These are phyloP conservation scores for Cyclostephanos invisitatus DNA, from an alignment of 108 stramenopile species.

Conservation along the genomic window DNA sequence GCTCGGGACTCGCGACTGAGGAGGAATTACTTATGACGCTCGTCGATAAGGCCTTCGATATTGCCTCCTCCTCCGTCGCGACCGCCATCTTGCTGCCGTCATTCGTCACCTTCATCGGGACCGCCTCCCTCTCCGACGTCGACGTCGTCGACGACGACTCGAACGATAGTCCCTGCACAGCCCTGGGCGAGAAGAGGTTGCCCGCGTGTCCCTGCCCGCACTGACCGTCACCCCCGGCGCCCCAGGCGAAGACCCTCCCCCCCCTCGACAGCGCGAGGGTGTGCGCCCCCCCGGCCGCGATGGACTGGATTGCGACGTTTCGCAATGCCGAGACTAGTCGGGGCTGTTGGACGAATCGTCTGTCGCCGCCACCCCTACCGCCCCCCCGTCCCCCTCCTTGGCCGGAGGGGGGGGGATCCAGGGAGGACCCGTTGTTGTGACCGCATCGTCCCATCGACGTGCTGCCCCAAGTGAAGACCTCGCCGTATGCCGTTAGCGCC, in stretches of 20 bases:
- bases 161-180: slow-evolving; percentile 16
- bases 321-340: slow-evolving; percentile 65
- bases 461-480: slow-evolving; percentile 81
- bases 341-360: slow-evolving; percentile 51
- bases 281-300: slow-evolving; percentile 93
- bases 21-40: slow-evolving; percentile 6
- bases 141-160: slow-evolving; percentile 23
- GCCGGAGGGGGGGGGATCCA: slow-evolving; percentile 11
- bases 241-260: slow-evolving; percentile 91
- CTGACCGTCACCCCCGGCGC: slow-evolving; percentile 92
- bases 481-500: slow-evolving; percentile 64
- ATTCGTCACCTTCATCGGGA: background rate
- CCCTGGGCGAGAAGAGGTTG: slow-evolving; percentile 46
- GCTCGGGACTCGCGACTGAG: slow-evolving; percentile 10
- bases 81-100: slow-evolving; percentile 17
- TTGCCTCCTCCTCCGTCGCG: slow-evolving; percentile 43
- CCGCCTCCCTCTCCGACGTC: slow-evolving; percentile 40
- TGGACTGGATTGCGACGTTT: slow-evolving; percentile 62
- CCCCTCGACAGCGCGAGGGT: slow-evolving; percentile 86
- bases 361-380: slow-evolving; percentile 40
- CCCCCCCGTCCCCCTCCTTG: background rate
- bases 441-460: slow-evolving; percentile 74
- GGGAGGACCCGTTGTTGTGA: slow-evolving; percentile 31
- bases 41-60: slow-evolving; percentile 26
- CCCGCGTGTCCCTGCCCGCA: slow-evolving; percentile 84